Evolutionary conservation across 192 early-diverging fungal species (phyloP).

Genomic region (Backusella morwellensis): DNA sequence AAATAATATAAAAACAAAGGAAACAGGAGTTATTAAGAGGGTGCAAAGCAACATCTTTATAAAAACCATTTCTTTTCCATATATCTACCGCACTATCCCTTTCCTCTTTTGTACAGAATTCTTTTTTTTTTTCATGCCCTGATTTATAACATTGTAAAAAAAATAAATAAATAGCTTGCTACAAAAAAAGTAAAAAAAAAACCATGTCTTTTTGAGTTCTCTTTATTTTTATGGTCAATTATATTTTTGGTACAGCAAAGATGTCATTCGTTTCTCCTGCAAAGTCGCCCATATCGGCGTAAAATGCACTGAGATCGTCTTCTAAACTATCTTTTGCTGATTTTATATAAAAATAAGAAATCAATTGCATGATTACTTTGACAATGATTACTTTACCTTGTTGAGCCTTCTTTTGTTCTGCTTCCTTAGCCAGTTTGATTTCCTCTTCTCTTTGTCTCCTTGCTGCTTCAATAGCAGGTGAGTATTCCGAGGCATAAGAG

Average conservation of each 20-base stretch:
- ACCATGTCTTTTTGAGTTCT: not conserved
- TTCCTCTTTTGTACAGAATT: slow-evolving; percentile 15
- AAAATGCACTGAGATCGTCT: slow-evolving; percentile 66
- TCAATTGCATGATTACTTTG: not conserved
- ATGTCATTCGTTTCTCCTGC: slow-evolving; percentile 14
- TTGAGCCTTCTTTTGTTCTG: not conserved
- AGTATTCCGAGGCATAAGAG: slow-evolving; percentile 39
- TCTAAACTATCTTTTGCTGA: slow-evolving; percentile 26
- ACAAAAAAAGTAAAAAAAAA: not conserved
- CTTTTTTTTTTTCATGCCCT: slow-evolving; percentile 3
- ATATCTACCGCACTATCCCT: not conserved
- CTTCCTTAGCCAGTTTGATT: slow-evolving; percentile 6
- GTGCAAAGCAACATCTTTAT: not conserved
- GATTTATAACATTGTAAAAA: slow-evolving; percentile 3
- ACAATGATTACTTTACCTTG: not conserved
- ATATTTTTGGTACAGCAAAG: slow-evolving; percentile 19
- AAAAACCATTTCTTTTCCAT: not conserved
- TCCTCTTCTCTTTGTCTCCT: not conserved
- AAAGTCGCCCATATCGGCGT: slow-evolving; percentile 50
- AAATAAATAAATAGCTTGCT: not conserved
- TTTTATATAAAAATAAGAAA: not conserved
- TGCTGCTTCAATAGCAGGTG: slow-evolving; percentile 7
- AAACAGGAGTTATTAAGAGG: not conserved
- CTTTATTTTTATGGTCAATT: not conserved
- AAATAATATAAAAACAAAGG: not conserved